These are phyloP conservation scores for Melanopsichium pennsylvanicum DNA, from an alignment of 1,284 basidiomycete genomes.

Conservation along the genomic window DNA sequence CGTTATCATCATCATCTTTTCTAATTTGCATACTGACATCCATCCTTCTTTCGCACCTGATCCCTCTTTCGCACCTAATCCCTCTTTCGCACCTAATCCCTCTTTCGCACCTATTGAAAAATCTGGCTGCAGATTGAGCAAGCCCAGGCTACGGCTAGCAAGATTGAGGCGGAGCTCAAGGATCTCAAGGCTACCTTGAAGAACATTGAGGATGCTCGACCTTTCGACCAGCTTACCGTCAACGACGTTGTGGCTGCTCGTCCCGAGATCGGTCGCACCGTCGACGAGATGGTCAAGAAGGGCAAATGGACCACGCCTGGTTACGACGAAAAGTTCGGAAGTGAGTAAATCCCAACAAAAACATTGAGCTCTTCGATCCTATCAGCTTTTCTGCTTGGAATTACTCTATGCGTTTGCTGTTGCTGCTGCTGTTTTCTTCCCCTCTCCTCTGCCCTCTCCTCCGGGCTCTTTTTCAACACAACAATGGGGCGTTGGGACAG, in stretches of 20 bases:
- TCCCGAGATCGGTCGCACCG: conserved; percentile 88
- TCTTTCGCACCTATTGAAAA: no score
- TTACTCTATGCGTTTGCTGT: no score
- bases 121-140: conserved; percentile 84
- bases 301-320: conserved; percentile 90
- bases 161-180: conserved; percentile 91
- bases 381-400: no score
- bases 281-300: conserved; percentile 97
- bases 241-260: conserved; percentile 91
- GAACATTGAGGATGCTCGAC: conserved; percentile 96
- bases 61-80: no score
- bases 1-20: not conserved
- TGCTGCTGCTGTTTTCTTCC: no score
- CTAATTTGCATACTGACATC: not conserved
- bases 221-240: conserved; percentile 94
- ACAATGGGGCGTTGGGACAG: no score
- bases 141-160: conserved; percentile 87
- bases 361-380: no score
- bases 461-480: no score
- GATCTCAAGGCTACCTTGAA: conserved; percentile 91
- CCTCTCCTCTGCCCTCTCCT: no score
- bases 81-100: no score
- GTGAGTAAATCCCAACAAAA: conserved; percentile 30
- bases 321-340: conserved; percentile 66
- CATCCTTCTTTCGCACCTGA: no score